Evolutionary conservation across 768 basidiomycete genomes (phyloP).

Genomic region (Lactifluus echinatus): DNA sequence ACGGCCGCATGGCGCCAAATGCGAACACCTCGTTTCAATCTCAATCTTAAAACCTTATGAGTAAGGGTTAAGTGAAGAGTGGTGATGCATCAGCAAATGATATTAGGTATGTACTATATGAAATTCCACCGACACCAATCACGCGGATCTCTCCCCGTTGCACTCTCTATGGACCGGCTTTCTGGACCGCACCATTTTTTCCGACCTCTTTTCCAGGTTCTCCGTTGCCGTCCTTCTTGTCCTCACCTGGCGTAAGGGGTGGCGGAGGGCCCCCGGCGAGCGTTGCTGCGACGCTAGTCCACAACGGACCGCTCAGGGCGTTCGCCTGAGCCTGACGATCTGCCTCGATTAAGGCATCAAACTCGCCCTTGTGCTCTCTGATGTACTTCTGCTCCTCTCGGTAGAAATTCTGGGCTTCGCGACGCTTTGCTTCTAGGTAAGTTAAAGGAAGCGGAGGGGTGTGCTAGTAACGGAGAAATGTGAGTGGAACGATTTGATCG

Average conservation of each 20-base stretch:
- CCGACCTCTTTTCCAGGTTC: neutral
- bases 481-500: neutral
- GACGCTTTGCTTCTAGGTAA: conserved; percentile 44
- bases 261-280: conserved; percentile 16
- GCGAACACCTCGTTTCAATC: no score
- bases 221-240: neutral
- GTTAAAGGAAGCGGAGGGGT: conserved; percentile 35
- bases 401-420: conserved; percentile 43
- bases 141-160: neutral
- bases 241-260: conserved; percentile 1
- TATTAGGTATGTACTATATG: conserved; percentile 9
- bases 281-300: conserved; percentile 7
- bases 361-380: conserved; percentile 40
- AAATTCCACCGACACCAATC: neutral
- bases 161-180: conserved; percentile 2
- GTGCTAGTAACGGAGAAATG: conserved; percentile 5
- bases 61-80: neutral
- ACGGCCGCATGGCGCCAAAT: no score
- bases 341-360: conserved; percentile 44
- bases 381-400: conserved; percentile 47
- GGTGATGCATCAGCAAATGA: conserved; percentile 2
- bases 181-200: neutral
- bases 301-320: conserved; percentile 39
- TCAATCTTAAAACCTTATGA: no score
- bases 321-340: conserved; percentile 40